Base-by-base conservation (phyloP, 495 filamentous ascomycete species). In the Pyronema omphalodes region DNA sequence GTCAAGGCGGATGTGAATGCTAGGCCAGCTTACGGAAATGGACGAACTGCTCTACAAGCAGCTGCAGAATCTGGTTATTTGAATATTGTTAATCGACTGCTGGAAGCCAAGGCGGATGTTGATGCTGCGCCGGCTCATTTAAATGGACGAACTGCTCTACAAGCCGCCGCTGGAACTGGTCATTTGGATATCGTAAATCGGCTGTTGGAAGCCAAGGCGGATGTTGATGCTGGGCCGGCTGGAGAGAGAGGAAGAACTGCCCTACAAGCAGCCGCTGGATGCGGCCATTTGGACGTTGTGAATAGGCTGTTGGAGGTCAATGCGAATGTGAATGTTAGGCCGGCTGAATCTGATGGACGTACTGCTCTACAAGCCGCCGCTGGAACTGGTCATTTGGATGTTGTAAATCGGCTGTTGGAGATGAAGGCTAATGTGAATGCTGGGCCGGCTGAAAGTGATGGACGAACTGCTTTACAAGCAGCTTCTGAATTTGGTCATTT, bases 391-490 rank as follows among this genome's bases (percentile, higher is more conserved):
- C 52, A 55, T 49, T 14, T 55, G 8, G 39, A 2, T 0, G n/a
- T 51, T 15, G 36, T 58, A 15, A 37, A 46, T n/a, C 35, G 15
- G 19, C 33, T 57, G 5, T 52, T 57, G 39, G 14, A 45, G 11
- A 29, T 4, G n/a, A 40, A 19, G 37, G 51, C 40, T 1, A 35
- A 53, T 46, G 40, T 54, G 23, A 54, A 57, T n/a, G 55, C 49
- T 4, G 37, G 12, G 12, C 50, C 55, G 14, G 49, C 36, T 2
- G 3, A 19, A 1, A 23, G 15, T n/a, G n/a, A n/a, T 7, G 9
- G 56, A 17, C 46, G 58, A 37, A 65, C 60, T 9, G 60, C 62
- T 9, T 50, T 67, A 15, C 62, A 63, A 46, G 57, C 57, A 19
- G 57, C 58, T 8, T 37, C 62, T 7, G 54, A 35, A 37, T 45